Conservation (phyloP, 1,284 basidiomycete species). For the Cutaneotrichosporon curvatum region DNA sequence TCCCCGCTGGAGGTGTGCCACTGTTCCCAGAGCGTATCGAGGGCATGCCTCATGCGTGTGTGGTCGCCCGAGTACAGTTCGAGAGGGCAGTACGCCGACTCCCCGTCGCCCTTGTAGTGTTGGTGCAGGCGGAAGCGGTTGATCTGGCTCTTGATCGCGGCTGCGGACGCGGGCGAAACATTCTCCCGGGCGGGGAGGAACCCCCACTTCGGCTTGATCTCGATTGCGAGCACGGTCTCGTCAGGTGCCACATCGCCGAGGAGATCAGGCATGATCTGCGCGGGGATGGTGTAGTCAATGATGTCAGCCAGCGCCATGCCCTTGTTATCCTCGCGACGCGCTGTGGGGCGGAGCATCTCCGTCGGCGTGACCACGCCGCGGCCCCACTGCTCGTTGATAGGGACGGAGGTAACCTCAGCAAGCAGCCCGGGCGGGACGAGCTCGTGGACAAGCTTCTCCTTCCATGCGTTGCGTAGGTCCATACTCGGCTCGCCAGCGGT, state of each 20-base stretch:
- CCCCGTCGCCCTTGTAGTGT: constrained; percentile 46
- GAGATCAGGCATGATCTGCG: constrained; percentile 54
- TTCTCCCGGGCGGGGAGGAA: constrained; percentile 60
- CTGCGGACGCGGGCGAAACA: constrained; percentile 57
- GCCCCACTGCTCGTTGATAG: constrained; percentile 60
- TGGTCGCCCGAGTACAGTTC: constrained; percentile 71
- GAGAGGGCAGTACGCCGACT: constrained; percentile 63
- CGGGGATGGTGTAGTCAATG: constrained; percentile 59
- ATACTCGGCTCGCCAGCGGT: neutral
- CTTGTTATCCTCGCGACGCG: constrained; percentile 48
- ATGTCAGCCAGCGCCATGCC: constrained; percentile 48
- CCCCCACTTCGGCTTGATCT: constrained; percentile 97
- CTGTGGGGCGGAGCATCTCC: constrained; percentile 53
- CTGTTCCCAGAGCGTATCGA: constrained; percentile 62
- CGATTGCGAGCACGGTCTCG: constrained; percentile 54
- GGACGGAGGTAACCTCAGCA: constrained; percentile 53
- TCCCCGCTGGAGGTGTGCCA: constrained; percentile 60
- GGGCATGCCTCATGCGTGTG: constrained; percentile 55
- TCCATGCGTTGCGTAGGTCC: constrained; percentile 20
- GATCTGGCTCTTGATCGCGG: constrained; percentile 57
- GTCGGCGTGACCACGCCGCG: constrained; percentile 50
- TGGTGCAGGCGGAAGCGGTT: constrained; percentile 86
- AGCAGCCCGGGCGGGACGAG: constrained; percentile 58
- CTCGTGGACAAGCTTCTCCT: constrained; percentile 25
- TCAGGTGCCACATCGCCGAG: constrained; percentile 34